These are phyloP conservation scores for Elymus sibiricus DNA, from an alignment of 176 grass and related monocot genomes.

Conservation along the genomic window DNA sequence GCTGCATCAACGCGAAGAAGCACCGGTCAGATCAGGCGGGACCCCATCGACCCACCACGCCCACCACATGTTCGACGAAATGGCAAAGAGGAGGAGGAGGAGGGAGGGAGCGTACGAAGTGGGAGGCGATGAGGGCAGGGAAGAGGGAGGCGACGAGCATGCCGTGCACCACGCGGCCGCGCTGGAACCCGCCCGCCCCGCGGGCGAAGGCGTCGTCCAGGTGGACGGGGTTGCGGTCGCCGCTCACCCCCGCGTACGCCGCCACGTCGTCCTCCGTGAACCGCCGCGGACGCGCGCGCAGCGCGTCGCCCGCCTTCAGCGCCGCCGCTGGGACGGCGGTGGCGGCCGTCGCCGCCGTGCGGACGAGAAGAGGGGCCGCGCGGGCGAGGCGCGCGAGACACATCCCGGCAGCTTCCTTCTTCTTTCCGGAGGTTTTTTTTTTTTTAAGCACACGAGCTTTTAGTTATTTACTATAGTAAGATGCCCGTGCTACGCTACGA, in stretches of 20 bases:
- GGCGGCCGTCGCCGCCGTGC: background rate
- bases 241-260: conserved; percentile 45
- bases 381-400: conserved; percentile 10
- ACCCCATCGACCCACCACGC: background rate
- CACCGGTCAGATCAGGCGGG: background rate
- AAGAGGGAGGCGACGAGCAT: conserved; percentile 78
- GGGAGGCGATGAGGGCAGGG: conserved; percentile 56
- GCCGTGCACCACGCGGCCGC: conserved; percentile 70
- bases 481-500: too few species aligned
- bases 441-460: too few species aligned
- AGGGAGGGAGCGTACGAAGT: conserved; percentile 33
- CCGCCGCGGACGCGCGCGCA: conserved; percentile 21
- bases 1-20: conserved; percentile 36
- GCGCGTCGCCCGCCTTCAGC: conserved; percentile 37
- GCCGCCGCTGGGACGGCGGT: background rate
- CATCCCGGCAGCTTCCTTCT: background rate
- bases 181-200: conserved; percentile 35
- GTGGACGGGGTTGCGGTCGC: conserved; percentile 79
- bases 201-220: conserved; percentile 44
- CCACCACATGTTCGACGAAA: conserved; percentile 25
- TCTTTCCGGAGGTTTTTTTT: too few species aligned
- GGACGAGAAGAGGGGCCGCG: background rate
- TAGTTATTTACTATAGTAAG: too few species aligned
- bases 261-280: conserved; percentile 63
- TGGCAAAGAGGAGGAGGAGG: background rate